Percentiles rank a stretch among this genome's conserved stretches.
These are phyloP conservation scores for Eucalyptus sp. DNA, from an alignment of 345 rosid species.

Conservation along the genomic window DNA sequence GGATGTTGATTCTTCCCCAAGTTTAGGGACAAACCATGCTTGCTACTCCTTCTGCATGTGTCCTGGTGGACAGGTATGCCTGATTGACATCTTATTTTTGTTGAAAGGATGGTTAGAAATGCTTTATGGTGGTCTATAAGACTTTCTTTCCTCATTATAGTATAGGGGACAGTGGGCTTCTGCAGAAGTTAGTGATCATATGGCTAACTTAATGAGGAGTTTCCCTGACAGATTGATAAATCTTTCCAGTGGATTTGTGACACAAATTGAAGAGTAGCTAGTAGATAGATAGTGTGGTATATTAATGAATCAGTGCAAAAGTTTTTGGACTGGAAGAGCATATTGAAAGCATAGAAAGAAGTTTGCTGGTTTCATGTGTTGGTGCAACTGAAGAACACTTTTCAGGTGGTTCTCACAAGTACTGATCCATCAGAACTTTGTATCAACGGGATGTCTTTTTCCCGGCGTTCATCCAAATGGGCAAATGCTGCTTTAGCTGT, in stretches of 20 bases:
- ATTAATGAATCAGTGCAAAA: background rate
- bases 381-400: background rate
- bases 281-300: background rate
- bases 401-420: constrained; percentile 92
- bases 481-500: constrained; percentile 93
- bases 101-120: background rate
- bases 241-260: background rate
- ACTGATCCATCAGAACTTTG: constrained; percentile 80
- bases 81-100: background rate
- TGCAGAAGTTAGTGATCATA: background rate
- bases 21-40: constrained; percentile 27
- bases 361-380: background rate
- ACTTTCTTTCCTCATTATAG: background rate
- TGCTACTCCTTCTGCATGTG: constrained; percentile 99
- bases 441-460: constrained; percentile 96
- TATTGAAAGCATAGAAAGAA: background rate
- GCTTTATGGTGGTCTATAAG: background rate
- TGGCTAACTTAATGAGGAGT: background rate
- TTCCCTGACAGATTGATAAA: background rate
- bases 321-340: background rate
- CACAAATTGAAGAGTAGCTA: background rate
- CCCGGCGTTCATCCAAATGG: constrained; percentile 93
- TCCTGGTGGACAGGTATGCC: constrained; percentile 95
- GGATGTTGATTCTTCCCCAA: constrained; percentile 11
- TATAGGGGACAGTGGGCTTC: background rate